Conservation (phyloP, 331 rosid genomes). For the Pyrus hybrid region DNA sequence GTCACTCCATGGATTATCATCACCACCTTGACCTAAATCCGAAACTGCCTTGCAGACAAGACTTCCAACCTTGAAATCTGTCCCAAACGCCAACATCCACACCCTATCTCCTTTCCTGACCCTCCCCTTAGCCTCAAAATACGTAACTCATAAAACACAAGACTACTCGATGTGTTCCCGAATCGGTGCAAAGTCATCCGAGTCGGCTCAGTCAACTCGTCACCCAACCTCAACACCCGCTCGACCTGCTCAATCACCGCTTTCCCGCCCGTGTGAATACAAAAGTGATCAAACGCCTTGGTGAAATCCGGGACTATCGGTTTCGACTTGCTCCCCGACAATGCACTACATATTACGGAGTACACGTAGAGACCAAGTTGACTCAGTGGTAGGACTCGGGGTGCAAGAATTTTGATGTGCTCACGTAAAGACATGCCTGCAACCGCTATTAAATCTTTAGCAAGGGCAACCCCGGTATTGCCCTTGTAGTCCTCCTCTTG, state of each 20-base stretch:
- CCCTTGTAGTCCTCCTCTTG: conserved; percentile 10
- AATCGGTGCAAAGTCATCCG: conserved; percentile 14
- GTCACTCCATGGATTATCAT: conserved; percentile 10
- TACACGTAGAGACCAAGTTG: background rate
- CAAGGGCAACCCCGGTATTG: background rate
- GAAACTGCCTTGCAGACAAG: conserved; percentile 5
- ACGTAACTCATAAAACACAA: conserved; percentile 12
- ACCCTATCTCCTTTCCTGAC: conserved; percentile 4
- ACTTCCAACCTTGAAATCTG: conserved; percentile 11
- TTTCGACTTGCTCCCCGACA: background rate
- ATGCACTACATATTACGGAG: background rate
- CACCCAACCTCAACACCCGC: background rate
- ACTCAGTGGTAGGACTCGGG: conserved; percentile 7
- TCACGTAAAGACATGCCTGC: background rate
- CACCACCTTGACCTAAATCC: background rate
- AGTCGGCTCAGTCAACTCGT: conserved; percentile 11
- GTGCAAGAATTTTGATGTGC: background rate
- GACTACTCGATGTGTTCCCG: conserved; percentile 18
- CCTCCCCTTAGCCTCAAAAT: conserved; percentile 10
- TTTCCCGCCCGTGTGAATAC: conserved; percentile 11
- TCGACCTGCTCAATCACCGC: conserved; percentile 6
- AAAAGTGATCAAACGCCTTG: conserved; percentile 13
- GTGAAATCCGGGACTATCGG: background rate
- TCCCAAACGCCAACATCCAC: conserved; percentile 16
- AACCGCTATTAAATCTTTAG: conserved; percentile 1